phyloP scores from a whole-genome alignment of 768 basidiomycete genomes.

The Peribolospora baueri region DNA sequence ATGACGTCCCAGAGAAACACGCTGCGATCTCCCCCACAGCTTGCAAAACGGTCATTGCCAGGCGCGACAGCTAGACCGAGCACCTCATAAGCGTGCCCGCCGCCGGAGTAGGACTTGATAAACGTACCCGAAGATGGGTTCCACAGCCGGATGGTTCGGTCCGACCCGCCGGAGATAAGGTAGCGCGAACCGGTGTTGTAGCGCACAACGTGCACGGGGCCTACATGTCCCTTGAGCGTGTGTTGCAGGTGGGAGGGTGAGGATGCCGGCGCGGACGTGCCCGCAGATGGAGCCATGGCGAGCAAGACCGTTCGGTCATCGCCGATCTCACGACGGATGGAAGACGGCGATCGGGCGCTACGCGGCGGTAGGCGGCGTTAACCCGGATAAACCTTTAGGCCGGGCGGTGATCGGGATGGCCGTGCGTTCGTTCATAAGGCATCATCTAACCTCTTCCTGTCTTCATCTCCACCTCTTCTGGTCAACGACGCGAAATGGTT shows the following conservation, averaged over 20 bases:
- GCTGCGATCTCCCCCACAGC: slow-evolving; percentile 69
- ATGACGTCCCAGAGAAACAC: slow-evolving; percentile 93
- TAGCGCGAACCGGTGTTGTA: slow-evolving; percentile 79
- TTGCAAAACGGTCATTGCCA: slow-evolving; percentile 17
- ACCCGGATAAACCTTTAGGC: too few relatives aligned
- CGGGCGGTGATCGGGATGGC: too few relatives aligned
- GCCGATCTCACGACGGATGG: too few relatives aligned
- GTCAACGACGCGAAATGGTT: too few relatives aligned
- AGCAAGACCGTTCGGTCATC: background rate
- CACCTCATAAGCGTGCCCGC: slow-evolving; percentile 83
- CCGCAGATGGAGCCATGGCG: background rate
- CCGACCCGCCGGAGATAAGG: slow-evolving; percentile 76
- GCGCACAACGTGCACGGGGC: slow-evolving; percentile 67
- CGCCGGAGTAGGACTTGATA: slow-evolving; percentile 51
- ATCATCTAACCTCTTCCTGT: too few relatives aligned
- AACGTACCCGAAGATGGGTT: slow-evolving; percentile 66
- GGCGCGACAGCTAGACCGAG: slow-evolving; percentile 47
- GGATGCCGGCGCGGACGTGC: background rate
- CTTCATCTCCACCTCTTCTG: too few relatives aligned
- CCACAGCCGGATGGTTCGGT: slow-evolving; percentile 71
- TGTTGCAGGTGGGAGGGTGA: background rate
- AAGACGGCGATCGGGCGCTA: too few relatives aligned
- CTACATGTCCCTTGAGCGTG: slow-evolving; percentile 22
- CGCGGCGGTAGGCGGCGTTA: too few relatives aligned
- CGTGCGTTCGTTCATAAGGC: too few relatives aligned